Base-by-base conservation (phyloP, 2,329 filamentous ascomycete genomes). In the Ascomycota sp. region DNA sequence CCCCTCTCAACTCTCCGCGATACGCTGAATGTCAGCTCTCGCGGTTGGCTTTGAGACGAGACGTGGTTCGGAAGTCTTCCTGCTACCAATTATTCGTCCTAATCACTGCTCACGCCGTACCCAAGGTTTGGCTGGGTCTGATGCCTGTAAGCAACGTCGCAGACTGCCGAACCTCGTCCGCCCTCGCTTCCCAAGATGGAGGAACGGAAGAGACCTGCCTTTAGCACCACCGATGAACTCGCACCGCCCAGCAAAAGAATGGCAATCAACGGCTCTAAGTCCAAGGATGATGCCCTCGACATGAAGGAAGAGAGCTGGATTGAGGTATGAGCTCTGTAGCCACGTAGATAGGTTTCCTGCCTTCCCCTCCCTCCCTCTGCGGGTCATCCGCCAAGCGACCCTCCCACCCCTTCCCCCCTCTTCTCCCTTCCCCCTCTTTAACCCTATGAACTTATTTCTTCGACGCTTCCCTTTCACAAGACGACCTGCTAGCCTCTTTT, bases 161-260 rank as follows among this genome's bases (percentile, higher is more conserved):
- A 66, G 52, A 68, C 72, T 57, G 65, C 75, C 56, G 55, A 59
- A 50, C 66, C 75, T 65, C 70, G 73, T 69, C 71, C 78, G 64
- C 76, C 81, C 61, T 74, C 74, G 67, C 66, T 80, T 59, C 64
- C 73, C 63, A 93, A 89, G 70, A 98, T 95, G 86, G 89, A 98
- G 69, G 89, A 95, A 65, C 82, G 89, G 70, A 98, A 98, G 70
- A 75, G 89, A 70, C 78, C 83, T 50, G 80, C 83, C 50, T 68
- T 77, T 43, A 67, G 70, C 56, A 78, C 76, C 50, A 61, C 70
- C 46, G 80, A 89, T 53, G 82, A 94, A 43, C 63, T 80, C 47
- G 79, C 78, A 40, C 86, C 86, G 40, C 85, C 86, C 15, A 78
- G 74, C 48, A 98, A 95, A 65, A 77, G 83, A 56, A 79, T 92